Conservation (phyloP, 2,329 filamentous ascomycete species). For the Ophiostoma novo-ulmi region DNA sequence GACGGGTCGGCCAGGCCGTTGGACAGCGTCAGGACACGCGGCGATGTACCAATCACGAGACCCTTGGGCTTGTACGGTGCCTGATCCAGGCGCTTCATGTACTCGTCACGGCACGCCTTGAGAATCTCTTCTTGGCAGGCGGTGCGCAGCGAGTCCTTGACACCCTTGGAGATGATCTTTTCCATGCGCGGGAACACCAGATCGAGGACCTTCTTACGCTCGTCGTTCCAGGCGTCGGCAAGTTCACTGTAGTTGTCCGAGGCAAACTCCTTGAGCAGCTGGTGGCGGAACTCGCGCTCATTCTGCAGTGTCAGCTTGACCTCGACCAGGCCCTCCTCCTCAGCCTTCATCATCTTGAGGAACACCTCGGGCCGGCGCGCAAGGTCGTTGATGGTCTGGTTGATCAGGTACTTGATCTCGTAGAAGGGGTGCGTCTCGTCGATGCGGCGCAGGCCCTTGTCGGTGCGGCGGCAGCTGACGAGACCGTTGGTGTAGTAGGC, state of each 20-base stretch:
- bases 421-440: conserved; percentile 95
- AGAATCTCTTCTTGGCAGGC: conserved; percentile 91
- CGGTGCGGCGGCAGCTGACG: conserved; percentile 83
- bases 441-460: conserved; percentile 89
- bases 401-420: conserved; percentile 93
- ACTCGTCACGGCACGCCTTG: conserved; percentile 82
- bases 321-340: conserved; percentile 87
- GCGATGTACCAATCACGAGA: conserved; percentile 80
- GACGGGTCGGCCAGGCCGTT: conserved; percentile 70
- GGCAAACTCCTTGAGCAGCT: conserved; percentile 76
- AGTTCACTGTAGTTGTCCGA: conserved; percentile 95
- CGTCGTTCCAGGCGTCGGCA: conserved; percentile 89
- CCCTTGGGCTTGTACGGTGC: conserved; percentile 94
- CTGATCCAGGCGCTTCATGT: conserved; percentile 85
- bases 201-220: conserved; percentile 80
- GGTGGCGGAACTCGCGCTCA: conserved; percentile 67
- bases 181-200: conserved; percentile 76
- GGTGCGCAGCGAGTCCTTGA: conserved; percentile 89
- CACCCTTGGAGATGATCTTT: conserved; percentile 77
- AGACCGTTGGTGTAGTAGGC: conserved; percentile 78
- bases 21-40: conserved; percentile 79
- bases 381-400: conserved; percentile 78
- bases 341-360: conserved; percentile 94
- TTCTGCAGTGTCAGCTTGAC: conserved; percentile 74
- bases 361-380: conserved; percentile 82